phyloP scores from a whole-genome alignment of 306 rosid species.

The Casuarina cunninghamiana region DNA sequence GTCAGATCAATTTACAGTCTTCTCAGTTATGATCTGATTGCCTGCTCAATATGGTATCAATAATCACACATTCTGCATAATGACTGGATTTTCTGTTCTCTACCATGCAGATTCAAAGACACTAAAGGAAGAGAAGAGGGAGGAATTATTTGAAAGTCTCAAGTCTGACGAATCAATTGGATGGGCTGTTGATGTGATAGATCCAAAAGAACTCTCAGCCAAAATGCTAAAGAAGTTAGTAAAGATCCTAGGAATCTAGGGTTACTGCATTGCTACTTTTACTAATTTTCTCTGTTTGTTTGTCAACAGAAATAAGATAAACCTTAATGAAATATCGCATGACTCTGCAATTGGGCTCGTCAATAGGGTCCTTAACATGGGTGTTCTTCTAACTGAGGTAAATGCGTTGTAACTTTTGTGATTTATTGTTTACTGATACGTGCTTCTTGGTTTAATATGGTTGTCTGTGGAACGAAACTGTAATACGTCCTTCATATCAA shows the following conservation, averaged over 20 bases:
- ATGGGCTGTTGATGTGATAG: slow-evolving; percentile 90
- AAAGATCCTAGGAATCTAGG: neutral
- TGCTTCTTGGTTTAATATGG: neutral
- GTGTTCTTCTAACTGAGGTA: slow-evolving; percentile 93
- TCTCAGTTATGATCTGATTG: slow-evolving; percentile 7
- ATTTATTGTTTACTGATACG: slow-evolving; percentile 3
- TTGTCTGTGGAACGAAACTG: neutral
- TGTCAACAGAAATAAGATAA: slow-evolving; percentile 68
- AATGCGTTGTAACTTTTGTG: slow-evolving; percentile 12
- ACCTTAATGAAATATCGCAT: slow-evolving; percentile 88
- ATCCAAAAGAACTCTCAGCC: slow-evolving; percentile 78
- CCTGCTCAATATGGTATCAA: neutral
- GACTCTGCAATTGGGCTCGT: slow-evolving; percentile 85
- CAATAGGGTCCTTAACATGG: slow-evolving; percentile 60
- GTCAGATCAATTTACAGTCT: neutral
- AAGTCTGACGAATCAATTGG: slow-evolving; percentile 71
- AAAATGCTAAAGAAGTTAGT: slow-evolving; percentile 76
- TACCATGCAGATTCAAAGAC: slow-evolving; percentile 76
- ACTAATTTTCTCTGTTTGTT: slow-evolving; percentile 13
- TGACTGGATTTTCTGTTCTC: slow-evolving; percentile 19
- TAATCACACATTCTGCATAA: neutral
- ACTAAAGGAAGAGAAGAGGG: slow-evolving; percentile 91
- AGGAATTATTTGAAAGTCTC: slow-evolving; percentile 69
- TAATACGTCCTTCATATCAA: neutral
- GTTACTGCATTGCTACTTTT: slow-evolving; percentile 3